Base-by-base conservation (phyloP, 257 asterid genomes). In the Linaria vulgaris region DNA sequence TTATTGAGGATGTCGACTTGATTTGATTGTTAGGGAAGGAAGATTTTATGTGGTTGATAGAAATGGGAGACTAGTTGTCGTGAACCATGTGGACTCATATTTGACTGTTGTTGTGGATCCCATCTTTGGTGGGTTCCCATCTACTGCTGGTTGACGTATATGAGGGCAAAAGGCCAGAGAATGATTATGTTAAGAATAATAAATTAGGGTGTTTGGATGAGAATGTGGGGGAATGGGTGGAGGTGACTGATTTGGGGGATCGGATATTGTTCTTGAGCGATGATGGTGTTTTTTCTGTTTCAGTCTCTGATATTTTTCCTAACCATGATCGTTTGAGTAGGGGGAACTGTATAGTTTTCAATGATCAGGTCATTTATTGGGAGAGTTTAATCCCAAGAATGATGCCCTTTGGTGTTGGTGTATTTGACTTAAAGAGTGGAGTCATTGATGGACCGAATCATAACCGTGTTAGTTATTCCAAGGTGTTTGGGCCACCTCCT, bases 211-310 rank as follows among this genome's bases (percentile, higher is more conserved):
- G 61, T 91, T 66, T 84, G 79, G 88, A 91, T 65, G 80, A 64
- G 51, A 69, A 25, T 12, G 75, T 20, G 34, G 80, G 67, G 95
- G 86, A 95, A 85, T 68, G 82, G 73, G 85, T 85, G 16, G 82
- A 86, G 72, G 68, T 88, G 44, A 73, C 45, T 56, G 70, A 66
- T 78, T 76, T 92, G 79, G 92, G 89, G 73, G 84, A 89, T 73
- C 69, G 59, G 72, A 69, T 86, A 62, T 44, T 92, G 81, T 89
- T 89, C 75, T 59, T 92, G 77, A 95, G 98, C 23, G 98, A 89
- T 48, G 80, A 86, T 59, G 64, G 85, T 61, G 52, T 88, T 3
- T 88, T 91, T 77, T 76, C 91, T 1, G 91, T 83, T 8, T 63
- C 75, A 0, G 80, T 79, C 15, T 72, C 84, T 1, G 94, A 90